A percentile compares a stretch with the other conserved stretches of the same genome.
These are phyloP conservation scores for Stevia rebaudiana DNA, from an alignment of 140 eudicot genomes.

Conservation along the genomic window DNA sequence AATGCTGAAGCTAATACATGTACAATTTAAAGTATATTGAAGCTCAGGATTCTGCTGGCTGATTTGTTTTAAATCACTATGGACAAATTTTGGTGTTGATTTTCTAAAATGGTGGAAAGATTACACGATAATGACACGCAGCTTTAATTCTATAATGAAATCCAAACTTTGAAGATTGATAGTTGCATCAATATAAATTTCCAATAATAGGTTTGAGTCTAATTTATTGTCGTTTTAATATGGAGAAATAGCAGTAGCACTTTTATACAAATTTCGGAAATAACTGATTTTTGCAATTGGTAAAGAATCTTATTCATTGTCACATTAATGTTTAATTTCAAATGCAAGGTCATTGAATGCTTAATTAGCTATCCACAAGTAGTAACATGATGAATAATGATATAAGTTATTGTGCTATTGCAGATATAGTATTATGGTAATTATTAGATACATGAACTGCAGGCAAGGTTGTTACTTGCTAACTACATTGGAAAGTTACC, in stretches of 20 bases:
- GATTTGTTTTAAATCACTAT: no score
- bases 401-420: not conserved
- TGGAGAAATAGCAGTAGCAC: not conserved
- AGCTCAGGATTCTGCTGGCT: not conserved
- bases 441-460: not conserved
- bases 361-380: not conserved
- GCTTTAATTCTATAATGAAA: conserved; percentile 10
- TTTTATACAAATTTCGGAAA: not conserved
- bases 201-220: not conserved
- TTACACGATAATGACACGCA: not conserved
- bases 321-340: conserved; percentile 8
- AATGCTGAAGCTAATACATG: not conserved
- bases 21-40: not conserved
- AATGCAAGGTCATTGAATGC: not conserved
- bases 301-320: conserved; percentile 1
- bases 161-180: not conserved
- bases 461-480: not conserved
- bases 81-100: conserved; percentile 1
- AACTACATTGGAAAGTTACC: not conserved
- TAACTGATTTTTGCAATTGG: not conserved
- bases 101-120: not conserved
- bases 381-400: conserved; percentile 9
- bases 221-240: conserved; percentile 2
- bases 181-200: not conserved
- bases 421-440: conserved; percentile 2